These are phyloP conservation scores for Angomonas ambiguus DNA, from an alignment of 208 protist genomes.

Conservation along the genomic window DNA sequence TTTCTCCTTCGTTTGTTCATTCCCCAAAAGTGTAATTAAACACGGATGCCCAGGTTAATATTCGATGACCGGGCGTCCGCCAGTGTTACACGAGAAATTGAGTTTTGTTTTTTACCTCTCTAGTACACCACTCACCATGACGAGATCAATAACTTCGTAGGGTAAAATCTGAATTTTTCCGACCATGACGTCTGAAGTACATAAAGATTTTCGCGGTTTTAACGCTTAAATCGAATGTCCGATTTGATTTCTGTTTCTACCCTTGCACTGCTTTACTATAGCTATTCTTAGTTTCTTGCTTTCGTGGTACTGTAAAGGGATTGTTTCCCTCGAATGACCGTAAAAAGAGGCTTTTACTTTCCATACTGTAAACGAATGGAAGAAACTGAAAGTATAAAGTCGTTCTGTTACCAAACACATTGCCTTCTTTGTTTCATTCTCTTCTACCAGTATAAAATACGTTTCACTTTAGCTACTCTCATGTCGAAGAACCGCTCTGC, in stretches of 20 bases:
- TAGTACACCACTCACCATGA: not conserved
- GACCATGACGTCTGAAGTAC: conserved; percentile 17
- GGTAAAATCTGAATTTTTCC: conserved; percentile 49
- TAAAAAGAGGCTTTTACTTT: too few species aligned
- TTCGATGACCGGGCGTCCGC: conserved; percentile 1
- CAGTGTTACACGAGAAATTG: conserved; percentile 8
- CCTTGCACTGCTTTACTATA: not conserved
- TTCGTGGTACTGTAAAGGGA: too few species aligned
- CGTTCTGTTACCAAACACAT: not conserved
- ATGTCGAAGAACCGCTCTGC: conserved; percentile 4
- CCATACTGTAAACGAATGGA: too few species aligned
- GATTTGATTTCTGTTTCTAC: not conserved
- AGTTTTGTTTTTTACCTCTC: not conserved
- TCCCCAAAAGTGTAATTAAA: conserved; percentile 8
- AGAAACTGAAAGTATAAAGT: too few species aligned
- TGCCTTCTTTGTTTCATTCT: not conserved
- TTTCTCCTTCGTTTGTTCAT: not conserved
- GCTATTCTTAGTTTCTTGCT: not conserved
- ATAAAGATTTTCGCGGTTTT: not conserved
- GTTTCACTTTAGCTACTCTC: not conserved
- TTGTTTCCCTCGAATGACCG: too few species aligned
- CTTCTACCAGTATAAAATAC: not conserved
- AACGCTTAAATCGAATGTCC: not conserved
- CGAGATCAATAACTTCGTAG: conserved; percentile 33
- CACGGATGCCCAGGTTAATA: conserved; percentile 4